Conservation (phyloP, 1,284 basidiomycete species). For the Cystobasidium slooffiae region DNA sequence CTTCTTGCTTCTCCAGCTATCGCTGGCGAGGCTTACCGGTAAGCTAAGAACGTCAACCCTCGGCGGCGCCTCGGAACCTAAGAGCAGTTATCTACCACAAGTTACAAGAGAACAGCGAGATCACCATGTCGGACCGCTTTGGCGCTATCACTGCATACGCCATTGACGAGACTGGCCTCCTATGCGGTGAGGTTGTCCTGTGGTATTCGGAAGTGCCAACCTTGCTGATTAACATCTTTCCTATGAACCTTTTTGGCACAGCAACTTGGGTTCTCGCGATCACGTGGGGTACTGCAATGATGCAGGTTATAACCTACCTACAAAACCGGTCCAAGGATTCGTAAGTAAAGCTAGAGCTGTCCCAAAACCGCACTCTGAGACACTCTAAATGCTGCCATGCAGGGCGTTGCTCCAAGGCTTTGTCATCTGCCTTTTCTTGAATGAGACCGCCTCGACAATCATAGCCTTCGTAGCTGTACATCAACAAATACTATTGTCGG, state of each 20-base stretch:
- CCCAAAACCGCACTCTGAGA: neutral
- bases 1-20: too few relatives aligned
- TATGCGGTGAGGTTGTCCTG: neutral
- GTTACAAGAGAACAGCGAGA: too few relatives aligned
- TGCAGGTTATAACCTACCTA: neutral
- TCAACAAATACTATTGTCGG: neutral
- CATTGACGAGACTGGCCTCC: too few relatives aligned
- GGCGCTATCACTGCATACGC: too few relatives aligned
- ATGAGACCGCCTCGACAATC: neutral
- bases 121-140: too few relatives aligned
- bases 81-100: too few relatives aligned
- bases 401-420: neutral
- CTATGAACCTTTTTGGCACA: neutral
- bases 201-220: neutral
- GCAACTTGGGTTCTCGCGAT: neutral
- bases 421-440: neutral
- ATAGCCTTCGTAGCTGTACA: neutral
- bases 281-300: neutral
- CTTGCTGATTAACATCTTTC: neutral
- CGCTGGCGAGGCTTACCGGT: too few relatives aligned
- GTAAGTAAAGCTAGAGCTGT: neutral
- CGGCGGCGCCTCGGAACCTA: too few relatives aligned
- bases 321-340: neutral
- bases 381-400: neutral
- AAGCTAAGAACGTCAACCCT: too few relatives aligned